Conservation (phyloP, 2,329 filamentous ascomycete genomes). For the Kalmusia sp. region DNA sequence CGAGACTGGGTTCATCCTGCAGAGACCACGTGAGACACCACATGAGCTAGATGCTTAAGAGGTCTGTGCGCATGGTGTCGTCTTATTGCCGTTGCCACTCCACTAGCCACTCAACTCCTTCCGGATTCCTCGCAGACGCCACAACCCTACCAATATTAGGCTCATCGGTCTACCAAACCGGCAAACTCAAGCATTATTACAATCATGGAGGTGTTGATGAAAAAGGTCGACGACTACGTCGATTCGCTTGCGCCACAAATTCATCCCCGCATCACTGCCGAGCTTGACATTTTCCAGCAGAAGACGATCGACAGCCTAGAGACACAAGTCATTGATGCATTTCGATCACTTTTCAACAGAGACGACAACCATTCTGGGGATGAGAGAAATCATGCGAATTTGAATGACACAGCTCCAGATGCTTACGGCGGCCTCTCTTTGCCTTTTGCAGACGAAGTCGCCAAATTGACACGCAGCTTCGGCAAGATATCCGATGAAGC, state of each 20-base stretch:
- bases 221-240: conserved; percentile 39
- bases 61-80: background rate
- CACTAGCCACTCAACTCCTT: background rate
- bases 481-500: conserved; percentile 35
- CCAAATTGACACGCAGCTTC: conserved; percentile 38
- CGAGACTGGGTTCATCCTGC: too few species aligned
- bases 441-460: conserved; percentile 38
- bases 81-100: background rate
- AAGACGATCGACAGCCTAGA: conserved; percentile 41
- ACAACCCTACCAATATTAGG: background rate
- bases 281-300: conserved; percentile 38
- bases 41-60: too few species aligned
- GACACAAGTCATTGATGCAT: conserved; percentile 36
- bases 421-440: conserved; percentile 37
- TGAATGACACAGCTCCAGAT: conserved; percentile 35
- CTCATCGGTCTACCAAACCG: background rate
- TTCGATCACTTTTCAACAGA: conserved; percentile 35
- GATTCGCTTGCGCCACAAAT: conserved; percentile 40
- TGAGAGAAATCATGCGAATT: conserved; percentile 18
- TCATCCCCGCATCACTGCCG: conserved; percentile 38
- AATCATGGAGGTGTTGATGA: conserved; percentile 29
- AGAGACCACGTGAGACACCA: too few species aligned
- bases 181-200: background rate
- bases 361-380: conserved; percentile 23
- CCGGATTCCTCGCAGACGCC: conserved; percentile 2